These are phyloP conservation scores for Lasiosphaeria hispida DNA, from an alignment of 495 filamentous ascomycete species.

Conservation along the genomic window DNA sequence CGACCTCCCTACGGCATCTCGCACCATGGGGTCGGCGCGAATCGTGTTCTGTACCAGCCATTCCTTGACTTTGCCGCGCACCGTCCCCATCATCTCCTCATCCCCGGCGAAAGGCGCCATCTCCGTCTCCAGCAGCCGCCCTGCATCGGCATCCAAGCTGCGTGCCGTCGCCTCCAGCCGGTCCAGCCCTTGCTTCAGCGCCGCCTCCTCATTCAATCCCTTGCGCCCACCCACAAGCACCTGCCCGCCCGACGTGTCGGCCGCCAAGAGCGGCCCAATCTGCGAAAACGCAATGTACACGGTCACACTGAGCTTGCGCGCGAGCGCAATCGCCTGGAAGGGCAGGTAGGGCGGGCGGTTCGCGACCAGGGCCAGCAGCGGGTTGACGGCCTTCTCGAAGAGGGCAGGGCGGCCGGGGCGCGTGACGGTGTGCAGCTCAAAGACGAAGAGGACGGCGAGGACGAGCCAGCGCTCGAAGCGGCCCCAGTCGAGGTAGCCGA, in stretches of 20 bases:
- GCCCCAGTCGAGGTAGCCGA: constrained; percentile 82
- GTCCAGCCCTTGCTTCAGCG: constrained; percentile 50
- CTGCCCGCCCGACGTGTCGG: constrained; percentile 31
- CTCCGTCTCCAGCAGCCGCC: constrained; percentile 69
- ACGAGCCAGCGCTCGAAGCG: constrained; percentile 88
- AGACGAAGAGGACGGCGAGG: constrained; percentile 62
- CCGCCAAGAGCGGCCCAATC: constrained; percentile 61
- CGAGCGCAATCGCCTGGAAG: constrained; percentile 79
- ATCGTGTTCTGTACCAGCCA: constrained; percentile 76
- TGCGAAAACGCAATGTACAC: constrained; percentile 89
- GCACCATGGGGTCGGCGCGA: constrained; percentile 68
- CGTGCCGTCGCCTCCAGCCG: constrained; percentile 54
- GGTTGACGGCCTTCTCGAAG: constrained; percentile 59
- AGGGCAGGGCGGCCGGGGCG: constrained; percentile 58
- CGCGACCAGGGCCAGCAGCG: constrained; percentile 50
- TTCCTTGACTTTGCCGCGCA: constrained; percentile 68
- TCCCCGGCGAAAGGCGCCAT: constrained; percentile 81
- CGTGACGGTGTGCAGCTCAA: constrained; percentile 73
- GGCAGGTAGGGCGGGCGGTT: constrained; percentile 66
- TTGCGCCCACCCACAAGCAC: constrained; percentile 21
- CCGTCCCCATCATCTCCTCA: constrained; percentile 52
- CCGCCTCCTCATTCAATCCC: constrained; percentile 35
- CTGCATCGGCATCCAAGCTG: constrained; percentile 63
- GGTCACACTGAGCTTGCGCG: constrained; percentile 73
- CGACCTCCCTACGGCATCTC: constrained; percentile 65